Percentiles rank a stretch among this genome's conserved stretches.
phyloP scores from a whole-genome alignment of 108 stramenopile species.

The Stephanodiscus triporus region DNA sequence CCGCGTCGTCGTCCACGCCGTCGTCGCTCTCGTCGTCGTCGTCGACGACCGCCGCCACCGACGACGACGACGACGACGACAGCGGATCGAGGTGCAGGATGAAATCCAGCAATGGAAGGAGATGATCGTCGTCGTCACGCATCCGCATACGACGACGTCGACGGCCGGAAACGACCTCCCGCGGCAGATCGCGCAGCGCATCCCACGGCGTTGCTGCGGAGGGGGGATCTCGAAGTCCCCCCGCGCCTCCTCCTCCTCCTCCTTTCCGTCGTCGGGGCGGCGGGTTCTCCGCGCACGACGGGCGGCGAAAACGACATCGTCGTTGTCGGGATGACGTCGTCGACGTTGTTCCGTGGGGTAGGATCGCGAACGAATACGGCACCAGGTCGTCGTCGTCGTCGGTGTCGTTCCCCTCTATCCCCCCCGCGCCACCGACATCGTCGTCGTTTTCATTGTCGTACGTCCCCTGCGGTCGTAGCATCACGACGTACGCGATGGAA shows the following conservation, averaged over 20 bases:
- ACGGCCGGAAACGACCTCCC: conserved; percentile 29
- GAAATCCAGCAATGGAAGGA: conserved; percentile 25
- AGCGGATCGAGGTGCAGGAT: conserved; percentile 38
- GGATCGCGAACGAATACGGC: conserved; percentile 39
- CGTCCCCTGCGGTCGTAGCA: conserved; percentile 17
- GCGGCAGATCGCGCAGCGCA: conserved; percentile 32
- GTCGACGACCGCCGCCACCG: background rate
- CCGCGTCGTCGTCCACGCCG: background rate
- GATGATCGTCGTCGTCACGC: background rate
- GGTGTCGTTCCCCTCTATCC: too few species aligned
- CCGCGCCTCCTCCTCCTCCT: too few species aligned
- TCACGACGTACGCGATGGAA: conserved; percentile 34
- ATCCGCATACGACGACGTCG: background rate
- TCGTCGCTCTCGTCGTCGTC: background rate
- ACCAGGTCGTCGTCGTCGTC: background rate
- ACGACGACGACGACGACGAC: background rate
- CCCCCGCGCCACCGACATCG: too few species aligned
- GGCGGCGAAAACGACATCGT: too few species aligned
- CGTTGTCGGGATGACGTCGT: conserved; percentile 1
- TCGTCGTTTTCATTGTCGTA: background rate
- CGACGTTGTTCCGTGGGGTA: conserved; percentile 4
- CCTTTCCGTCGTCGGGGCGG: background rate
- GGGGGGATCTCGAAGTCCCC: too few species aligned
- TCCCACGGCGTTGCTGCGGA: too few species aligned
- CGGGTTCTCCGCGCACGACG: conserved; percentile 10